Evolutionary conservation across 768 basidiomycete species (phyloP).

Genomic region (Rossbeevera mucosa): DNA sequence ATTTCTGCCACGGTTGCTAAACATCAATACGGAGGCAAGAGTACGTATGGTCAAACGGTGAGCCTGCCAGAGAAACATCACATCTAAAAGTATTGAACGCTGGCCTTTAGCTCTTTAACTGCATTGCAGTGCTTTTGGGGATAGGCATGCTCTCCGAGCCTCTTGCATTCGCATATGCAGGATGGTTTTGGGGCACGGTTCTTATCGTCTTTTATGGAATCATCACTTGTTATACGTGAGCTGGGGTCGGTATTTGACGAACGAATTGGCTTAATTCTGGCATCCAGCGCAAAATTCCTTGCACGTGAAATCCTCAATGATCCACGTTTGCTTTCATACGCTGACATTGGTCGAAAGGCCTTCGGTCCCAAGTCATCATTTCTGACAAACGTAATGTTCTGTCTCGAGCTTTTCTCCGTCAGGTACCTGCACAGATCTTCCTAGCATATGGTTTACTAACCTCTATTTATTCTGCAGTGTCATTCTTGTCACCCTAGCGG

Average conservation of each 20-base stretch:
- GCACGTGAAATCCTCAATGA: slow-evolving; percentile 72
- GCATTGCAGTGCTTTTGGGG: slow-evolving; percentile 79
- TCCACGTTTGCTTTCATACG: slow-evolving; percentile 69
- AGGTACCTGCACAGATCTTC: slow-evolving; percentile 39
- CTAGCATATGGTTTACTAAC: background rate
- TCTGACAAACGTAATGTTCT: slow-evolving; percentile 70
- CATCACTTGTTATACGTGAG: slow-evolving; percentile 87
- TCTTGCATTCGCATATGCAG: slow-evolving; percentile 86
- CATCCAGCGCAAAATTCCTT: slow-evolving; percentile 75
- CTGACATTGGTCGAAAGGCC: slow-evolving; percentile 85
- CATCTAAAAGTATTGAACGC: background rate
- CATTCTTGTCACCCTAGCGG: slow-evolving; percentile 83
- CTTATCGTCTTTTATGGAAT: slow-evolving; percentile 74
- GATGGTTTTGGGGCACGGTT: slow-evolving; percentile 76
- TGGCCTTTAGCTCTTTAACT: slow-evolving; percentile 71
- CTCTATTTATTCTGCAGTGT: slow-evolving; percentile 51
- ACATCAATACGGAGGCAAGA: slow-evolving; percentile 46
- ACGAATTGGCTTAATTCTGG: slow-evolving; percentile 2
- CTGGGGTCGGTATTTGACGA: slow-evolving; percentile 9
- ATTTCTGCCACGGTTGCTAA: slow-evolving; percentile 2
- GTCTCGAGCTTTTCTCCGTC: slow-evolving; percentile 81
- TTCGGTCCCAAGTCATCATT: slow-evolving; percentile 72
- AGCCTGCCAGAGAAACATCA: slow-evolving; percentile 14
- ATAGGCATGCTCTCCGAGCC: slow-evolving; percentile 89
- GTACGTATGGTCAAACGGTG: slow-evolving; percentile 73